A percentile compares a stretch with the other conserved stretches of the same genome.
These are phyloP conservation scores for Daldinia concentrica DNA, from an alignment of 495 filamentous ascomycete genomes.

Conservation along the genomic window DNA sequence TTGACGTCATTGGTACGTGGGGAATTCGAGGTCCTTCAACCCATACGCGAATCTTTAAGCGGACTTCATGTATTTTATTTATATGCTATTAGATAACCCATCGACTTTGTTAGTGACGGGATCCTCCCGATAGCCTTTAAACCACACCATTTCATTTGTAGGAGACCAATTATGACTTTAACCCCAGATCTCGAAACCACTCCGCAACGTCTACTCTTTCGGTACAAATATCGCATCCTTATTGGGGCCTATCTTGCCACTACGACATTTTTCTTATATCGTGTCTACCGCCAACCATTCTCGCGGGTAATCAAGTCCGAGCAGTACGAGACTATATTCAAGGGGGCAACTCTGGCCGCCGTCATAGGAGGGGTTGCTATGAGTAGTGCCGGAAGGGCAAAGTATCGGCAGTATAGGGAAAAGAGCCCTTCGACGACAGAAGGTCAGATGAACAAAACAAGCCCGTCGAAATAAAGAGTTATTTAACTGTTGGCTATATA, in stretches of 20 bases:
- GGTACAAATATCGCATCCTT: constrained; percentile 20
- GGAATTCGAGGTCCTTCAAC: neutral
- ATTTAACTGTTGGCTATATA: neutral
- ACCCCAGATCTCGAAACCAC: neutral
- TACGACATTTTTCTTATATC: constrained; percentile 22
- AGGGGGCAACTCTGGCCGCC: constrained; percentile 16
- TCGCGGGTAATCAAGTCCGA: constrained; percentile 8
- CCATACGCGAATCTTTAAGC: neutral
- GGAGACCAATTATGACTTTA: constrained; percentile 5
- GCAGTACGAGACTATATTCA: constrained; percentile 30
- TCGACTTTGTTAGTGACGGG: too few relatives aligned
- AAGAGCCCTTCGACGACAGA: neutral
- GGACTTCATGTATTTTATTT: neutral
- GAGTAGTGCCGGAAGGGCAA: constrained; percentile 16
- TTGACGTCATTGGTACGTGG: constrained; percentile 17
- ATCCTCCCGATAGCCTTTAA: neutral
- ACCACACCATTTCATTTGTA: neutral
- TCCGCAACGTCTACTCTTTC: constrained; percentile 2
- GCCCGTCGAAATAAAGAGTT: neutral
- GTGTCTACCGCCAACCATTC: constrained; percentile 21
- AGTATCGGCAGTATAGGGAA: constrained; percentile 22
- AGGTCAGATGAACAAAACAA: neutral
- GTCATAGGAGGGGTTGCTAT: constrained; percentile 19
- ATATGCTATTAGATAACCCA: neutral
- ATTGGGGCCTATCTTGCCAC: constrained; percentile 9